Evolutionary conservation across 2,329 filamentous ascomycete species (phyloP), one percentile per base, ranked within the genome.

Genomic region (Fusarium torreyae): DNA sequence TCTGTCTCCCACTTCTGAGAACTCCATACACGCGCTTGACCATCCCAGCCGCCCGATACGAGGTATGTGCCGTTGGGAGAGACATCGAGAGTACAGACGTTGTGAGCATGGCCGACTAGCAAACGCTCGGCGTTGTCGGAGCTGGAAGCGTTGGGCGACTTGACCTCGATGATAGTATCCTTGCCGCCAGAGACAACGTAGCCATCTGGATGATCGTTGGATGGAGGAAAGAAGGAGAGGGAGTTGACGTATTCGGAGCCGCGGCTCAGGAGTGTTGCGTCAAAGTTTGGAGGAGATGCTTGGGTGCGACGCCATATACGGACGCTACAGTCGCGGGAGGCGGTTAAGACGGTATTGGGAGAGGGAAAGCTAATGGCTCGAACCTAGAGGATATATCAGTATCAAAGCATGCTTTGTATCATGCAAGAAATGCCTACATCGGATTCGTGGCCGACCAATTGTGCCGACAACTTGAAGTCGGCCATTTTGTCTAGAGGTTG

Each of bases 41-140:
- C 89, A 79, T 99, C 96, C 96, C 96, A 99, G 74, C 94, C 93
- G 33, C 95, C 96, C 70, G 95, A 98, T 46, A 98, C 90, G 40
- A 98, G 85, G 78, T 89, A 93, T 45, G 83, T 87, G 3, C 91
- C 91, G 62, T 90, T 87, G 1, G 91, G 87, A 51, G 91, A 91
- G 17, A 93, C 90, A 74, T 97, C 93, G 44, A 99, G 82, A 10
- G 94, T 87, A 78, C 95, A 98, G 45, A 99, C 90, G 74, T 98
- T 98, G 78, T 92, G 88, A 20, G 88, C 86, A 77, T 99, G 96
- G 14, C 96, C 95, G 51, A 97, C 84, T 11, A 99, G 86, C 66
- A 98, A 85, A 22, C 93, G 91, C 71, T 97, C 93, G 10, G 95
- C 93, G 80, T 95, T 91, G 70, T 94, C 91, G 33, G 90, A 86